Conservation (phyloP, 2,329 filamentous ascomycete genomes). For the Fusarium pininemorale region DNA sequence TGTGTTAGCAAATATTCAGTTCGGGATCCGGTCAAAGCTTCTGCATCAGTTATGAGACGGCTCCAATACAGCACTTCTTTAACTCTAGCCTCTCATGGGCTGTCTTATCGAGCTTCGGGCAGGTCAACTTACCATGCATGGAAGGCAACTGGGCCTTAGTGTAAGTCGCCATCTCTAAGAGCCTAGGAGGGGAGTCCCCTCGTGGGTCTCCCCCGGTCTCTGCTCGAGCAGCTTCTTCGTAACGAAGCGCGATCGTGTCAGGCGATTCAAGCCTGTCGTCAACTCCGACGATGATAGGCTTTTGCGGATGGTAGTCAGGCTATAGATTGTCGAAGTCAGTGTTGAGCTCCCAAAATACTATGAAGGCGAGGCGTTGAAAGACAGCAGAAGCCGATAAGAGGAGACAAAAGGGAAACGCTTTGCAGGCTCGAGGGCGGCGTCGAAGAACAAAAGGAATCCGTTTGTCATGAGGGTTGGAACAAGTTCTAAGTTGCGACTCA, state of each 20-base stretch:
- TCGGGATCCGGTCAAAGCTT: background rate
- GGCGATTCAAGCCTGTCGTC: slow-evolving; percentile 67
- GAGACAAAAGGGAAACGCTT: slow-evolving; percentile 25
- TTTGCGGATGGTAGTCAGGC: slow-evolving; percentile 63
- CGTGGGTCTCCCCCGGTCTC: slow-evolving; percentile 62
- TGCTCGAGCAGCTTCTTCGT: slow-evolving; percentile 65
- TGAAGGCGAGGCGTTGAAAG: slow-evolving; percentile 24
- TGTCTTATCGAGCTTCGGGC: background rate
- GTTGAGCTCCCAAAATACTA: slow-evolving; percentile 34
- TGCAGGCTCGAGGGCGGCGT: slow-evolving; percentile 20
- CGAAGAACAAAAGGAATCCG: slow-evolving; percentile 28
- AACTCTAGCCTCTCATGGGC: slow-evolving; percentile 38
- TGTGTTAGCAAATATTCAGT: slow-evolving; percentile 19
- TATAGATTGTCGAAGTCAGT: slow-evolving; percentile 46
- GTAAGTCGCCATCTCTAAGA: slow-evolving; percentile 59
- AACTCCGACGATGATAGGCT: slow-evolving; percentile 63
- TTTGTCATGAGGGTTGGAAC: slow-evolving; percentile 43
- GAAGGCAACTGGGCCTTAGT: slow-evolving; percentile 82
- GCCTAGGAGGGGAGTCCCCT: slow-evolving; percentile 63
- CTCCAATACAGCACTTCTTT: background rate
- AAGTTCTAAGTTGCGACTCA: slow-evolving; percentile 56
- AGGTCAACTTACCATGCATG: slow-evolving; percentile 77
- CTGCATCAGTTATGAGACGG: background rate
- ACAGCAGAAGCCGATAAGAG: slow-evolving; percentile 10
- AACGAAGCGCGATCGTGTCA: slow-evolving; percentile 64